Base-by-base conservation (phyloP, 257 asterid genomes). In the Orobanche coerulescens region DNA sequence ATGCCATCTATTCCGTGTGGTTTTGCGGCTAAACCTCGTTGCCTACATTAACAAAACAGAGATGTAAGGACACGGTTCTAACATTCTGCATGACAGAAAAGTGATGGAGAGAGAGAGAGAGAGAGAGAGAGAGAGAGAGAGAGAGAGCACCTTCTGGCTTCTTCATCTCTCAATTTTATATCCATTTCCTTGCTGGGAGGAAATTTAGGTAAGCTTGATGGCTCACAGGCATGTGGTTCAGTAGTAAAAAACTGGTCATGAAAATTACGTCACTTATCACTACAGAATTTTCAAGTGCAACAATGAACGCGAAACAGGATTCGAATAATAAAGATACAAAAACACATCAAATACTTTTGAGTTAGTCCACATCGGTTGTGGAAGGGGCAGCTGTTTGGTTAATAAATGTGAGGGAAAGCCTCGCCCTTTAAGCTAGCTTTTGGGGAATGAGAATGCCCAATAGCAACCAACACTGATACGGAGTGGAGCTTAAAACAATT, bases 121-220 rank as follows among this genome's bases (percentile, higher is more conserved):
- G n/a, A n/a, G n/a, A n/a, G n/a, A n/a, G n/a, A n/a, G n/a, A n/a
- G n/a, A n/a, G n/a, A n/a, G n/a, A n/a, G n/a, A n/a, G n/a, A n/a
- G n/a, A n/a, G n/a, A 55, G 42, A 37, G 50, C 66, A 90, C 97
- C 96, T 86, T 76, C 92, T 80, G 63, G 89, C 84, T 77, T 79
- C 95, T 78, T 87, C 94, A 15, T 85, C 96, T 74, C 91, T 85
- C 78, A 91, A 67, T 73, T 91, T 91, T 67, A 87, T 75, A 66
- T 91, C 95, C 85, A 91, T 66, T 74, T 91, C 97, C 79, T 91
- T 91, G 91, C 96, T 87, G 13, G 97, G 96, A 73, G 95, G 96
- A 75, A 77, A 91, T 64, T 78, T 83, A 2, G 96, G 97, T 65
- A 91, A 71, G 77, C 89, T 83, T 60, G 90, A 84, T 13, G 96